Conservation (phyloP, 2,329 filamentous ascomycete species). For the Neofusicoccum cordaticola region DNA sequence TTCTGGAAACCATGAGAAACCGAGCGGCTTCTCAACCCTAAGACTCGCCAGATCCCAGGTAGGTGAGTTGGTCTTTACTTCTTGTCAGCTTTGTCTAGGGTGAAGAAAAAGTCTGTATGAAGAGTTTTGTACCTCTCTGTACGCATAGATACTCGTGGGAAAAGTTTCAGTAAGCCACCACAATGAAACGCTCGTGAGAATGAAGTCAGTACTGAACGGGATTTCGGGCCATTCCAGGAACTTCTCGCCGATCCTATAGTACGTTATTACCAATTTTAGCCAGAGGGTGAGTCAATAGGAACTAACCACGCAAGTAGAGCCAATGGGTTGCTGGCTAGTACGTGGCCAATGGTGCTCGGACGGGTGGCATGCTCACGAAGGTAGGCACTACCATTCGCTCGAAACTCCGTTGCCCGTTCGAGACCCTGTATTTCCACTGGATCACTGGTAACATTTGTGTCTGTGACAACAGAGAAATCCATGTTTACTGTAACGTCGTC, state of each 20-base stretch:
- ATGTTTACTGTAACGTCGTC: background rate
- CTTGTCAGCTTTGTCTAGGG: too few species aligned
- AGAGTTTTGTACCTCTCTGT: too few species aligned
- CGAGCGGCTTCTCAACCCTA: too few species aligned
- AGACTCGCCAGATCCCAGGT: too few species aligned
- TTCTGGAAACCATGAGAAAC: too few species aligned
- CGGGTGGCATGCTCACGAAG: slow-evolving; percentile 52
- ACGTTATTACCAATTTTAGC: background rate
- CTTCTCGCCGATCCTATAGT: background rate
- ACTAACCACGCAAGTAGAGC: slow-evolving; percentile 54
- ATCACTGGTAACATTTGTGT: slow-evolving; percentile 13
- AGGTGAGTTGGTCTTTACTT: too few species aligned
- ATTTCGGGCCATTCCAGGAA: background rate
- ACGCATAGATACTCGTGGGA: too few species aligned
- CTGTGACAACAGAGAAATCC: background rate
- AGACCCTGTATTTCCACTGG: slow-evolving; percentile 23
- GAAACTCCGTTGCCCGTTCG: slow-evolving; percentile 30
- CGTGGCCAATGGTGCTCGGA: slow-evolving; percentile 57
- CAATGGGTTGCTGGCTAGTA: slow-evolving; percentile 53
- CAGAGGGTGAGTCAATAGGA: too few species aligned
- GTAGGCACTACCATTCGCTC: slow-evolving; percentile 48
- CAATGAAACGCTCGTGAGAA: background rate
- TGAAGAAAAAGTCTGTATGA: too few species aligned
- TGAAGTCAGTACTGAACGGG: background rate
- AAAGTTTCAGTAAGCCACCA: background rate